Evolutionary conservation across 768 basidiomycete genomes (phyloP).

Genomic region (Boletus rubropictus): DNA sequence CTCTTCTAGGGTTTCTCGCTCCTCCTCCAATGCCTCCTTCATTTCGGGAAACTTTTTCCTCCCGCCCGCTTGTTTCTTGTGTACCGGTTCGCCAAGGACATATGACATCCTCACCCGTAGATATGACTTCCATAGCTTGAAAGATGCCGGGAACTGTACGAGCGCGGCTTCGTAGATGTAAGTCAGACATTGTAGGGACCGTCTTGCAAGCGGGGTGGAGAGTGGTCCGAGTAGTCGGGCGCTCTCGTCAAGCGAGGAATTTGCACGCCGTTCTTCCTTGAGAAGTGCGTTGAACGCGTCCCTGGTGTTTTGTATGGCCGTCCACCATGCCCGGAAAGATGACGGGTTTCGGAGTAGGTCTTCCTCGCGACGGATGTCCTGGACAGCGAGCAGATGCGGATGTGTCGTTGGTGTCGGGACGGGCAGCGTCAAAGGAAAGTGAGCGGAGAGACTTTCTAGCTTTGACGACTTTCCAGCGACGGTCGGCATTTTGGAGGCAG

Average conservation of each 20-base stretch:
- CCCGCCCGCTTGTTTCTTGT: constrained; percentile 76
- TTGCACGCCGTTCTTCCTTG: constrained; percentile 47
- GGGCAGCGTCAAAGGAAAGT: constrained; percentile 84
- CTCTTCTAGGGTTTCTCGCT: constrained; percentile 68
- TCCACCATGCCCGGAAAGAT: constrained; percentile 92
- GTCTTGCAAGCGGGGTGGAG: constrained; percentile 63
- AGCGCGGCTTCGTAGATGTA: constrained; percentile 95
- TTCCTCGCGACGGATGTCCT: constrained; percentile 86
- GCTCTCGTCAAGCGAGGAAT: constrained; percentile 45
- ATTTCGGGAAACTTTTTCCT: constrained; percentile 90
- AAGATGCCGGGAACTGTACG: constrained; percentile 78
- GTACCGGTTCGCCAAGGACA: constrained; percentile 71
- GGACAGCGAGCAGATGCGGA: constrained; percentile 63
- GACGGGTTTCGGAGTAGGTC: constrained; percentile 87
- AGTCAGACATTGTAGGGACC: constrained; percentile 75
- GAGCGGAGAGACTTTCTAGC: constrained; percentile 46
- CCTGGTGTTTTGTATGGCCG: constrained; percentile 70
- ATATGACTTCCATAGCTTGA: constrained; percentile 96
- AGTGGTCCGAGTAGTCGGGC: constrained; percentile 71
- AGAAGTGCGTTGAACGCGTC: constrained; percentile 56
- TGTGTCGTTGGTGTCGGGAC: constrained; percentile 77
- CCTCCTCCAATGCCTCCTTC: constrained; percentile 85
- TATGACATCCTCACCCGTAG: constrained; percentile 76
- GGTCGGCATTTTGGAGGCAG: constrained; percentile 46
- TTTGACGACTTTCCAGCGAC: constrained; percentile 44